Evolutionary conservation across 2,329 filamentous ascomycete genomes (phyloP).

Genomic region (Claviceps quebecensis): DNA sequence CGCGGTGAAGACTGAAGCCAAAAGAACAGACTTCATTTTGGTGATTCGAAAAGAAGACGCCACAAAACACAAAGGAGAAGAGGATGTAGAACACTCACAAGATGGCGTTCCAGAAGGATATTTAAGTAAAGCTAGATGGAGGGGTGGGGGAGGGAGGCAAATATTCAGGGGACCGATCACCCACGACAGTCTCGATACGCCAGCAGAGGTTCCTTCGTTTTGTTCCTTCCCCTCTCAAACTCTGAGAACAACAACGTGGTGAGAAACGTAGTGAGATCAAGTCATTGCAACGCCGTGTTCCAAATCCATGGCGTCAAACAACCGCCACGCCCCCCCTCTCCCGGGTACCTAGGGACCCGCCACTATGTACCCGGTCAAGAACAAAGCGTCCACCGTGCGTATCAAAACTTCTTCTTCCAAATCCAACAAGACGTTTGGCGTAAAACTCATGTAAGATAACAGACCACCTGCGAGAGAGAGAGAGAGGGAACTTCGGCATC

Average conservation of each 20-base stretch:
- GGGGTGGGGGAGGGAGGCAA: neutral
- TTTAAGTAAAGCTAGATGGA: neutral
- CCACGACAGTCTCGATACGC: neutral
- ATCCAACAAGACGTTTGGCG: neutral
- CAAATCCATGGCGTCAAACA: neutral
- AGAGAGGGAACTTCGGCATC: no score
- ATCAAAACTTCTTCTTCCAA: neutral
- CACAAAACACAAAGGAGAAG: neutral
- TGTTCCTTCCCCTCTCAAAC: neutral
- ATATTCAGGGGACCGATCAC: neutral
- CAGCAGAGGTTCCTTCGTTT: neutral
- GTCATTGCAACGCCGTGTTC: no score
- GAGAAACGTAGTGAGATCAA: no score
- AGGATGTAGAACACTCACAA: neutral
- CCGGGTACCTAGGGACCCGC: no score
- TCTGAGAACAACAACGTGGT: neutral
- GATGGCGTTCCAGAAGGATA: neutral
- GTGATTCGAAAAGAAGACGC: neutral
- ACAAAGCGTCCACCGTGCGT: neutral
- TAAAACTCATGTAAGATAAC: neutral
- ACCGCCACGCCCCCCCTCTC: neutral
- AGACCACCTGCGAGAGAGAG: neutral
- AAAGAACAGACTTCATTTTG: constrained; percentile 6
- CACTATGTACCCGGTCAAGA: neutral
- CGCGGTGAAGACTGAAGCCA: constrained; percentile 7